Percentiles rank a stretch among this genome's conserved stretches.
phyloP scores from a whole-genome alignment of 441 rosid species.

The Arabidopsis hybrid region DNA sequence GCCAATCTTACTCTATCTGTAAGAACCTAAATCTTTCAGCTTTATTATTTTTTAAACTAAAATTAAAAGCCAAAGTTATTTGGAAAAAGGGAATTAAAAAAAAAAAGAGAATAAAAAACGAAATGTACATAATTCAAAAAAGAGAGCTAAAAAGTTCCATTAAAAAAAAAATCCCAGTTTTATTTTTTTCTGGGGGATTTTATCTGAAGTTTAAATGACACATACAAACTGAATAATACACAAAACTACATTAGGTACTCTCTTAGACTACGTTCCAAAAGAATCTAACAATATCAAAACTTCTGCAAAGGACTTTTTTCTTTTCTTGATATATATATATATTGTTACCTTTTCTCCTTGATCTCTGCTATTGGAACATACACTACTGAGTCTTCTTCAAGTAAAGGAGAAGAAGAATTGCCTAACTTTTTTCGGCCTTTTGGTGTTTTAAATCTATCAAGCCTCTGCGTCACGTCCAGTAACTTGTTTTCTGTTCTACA shows the following conservation, averaged over 20 bases:
- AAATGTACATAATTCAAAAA: not conserved
- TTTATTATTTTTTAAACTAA: not conserved
- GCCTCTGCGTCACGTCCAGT: slow-evolving; percentile 58
- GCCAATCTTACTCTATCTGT: not conserved
- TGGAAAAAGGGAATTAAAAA: not conserved
- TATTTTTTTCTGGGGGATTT: not conserved
- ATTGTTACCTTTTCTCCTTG: slow-evolving; percentile 53
- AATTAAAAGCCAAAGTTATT: not conserved
- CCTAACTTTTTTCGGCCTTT: slow-evolving; percentile 48
- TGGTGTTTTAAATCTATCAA: slow-evolving; percentile 46
- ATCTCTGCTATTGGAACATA: slow-evolving; percentile 83
- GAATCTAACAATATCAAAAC: slow-evolving; percentile 41
- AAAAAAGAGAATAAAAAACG: not conserved
- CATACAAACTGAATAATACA: slow-evolving; percentile 14
- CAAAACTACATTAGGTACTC: slow-evolving; percentile 23
- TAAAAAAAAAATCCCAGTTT: not conserved
- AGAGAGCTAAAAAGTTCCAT: slow-evolving; percentile 2
- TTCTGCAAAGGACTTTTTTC: not conserved
- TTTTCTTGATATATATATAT: too few species aligned
- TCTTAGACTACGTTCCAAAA: slow-evolving; percentile 27
- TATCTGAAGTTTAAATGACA: slow-evolving; percentile 2
- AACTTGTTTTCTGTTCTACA: slow-evolving; percentile 66
- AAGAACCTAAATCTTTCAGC: not conserved
- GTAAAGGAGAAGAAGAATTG: slow-evolving; percentile 51
- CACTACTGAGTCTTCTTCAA: slow-evolving; percentile 54